Evolutionary conservation across 1,284 basidiomycete species (phyloP).

Genomic region (Cutaneotrichosporon cavernicola): DNA sequence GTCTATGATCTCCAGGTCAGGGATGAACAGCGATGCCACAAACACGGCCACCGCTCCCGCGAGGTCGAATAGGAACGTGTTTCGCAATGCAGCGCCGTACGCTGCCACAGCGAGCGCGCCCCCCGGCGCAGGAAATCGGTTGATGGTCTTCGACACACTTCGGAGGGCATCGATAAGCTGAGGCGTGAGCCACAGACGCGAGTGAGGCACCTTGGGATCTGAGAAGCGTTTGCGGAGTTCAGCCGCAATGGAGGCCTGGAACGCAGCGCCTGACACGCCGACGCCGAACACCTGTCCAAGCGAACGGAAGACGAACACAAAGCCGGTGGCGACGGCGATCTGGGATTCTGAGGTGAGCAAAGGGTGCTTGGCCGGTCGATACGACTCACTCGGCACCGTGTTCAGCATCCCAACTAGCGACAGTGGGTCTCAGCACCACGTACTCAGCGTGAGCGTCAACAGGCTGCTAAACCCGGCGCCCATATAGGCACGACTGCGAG

Average conservation of each 20-base stretch:
- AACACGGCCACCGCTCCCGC: slow-evolving; percentile 27
- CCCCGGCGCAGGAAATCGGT: slow-evolving; percentile 20
- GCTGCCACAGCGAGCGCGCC: slow-evolving; percentile 29
- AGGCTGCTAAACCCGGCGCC: slow-evolving; percentile 34
- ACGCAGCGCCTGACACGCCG: slow-evolving; percentile 33
- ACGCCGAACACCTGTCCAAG: slow-evolving; percentile 38
- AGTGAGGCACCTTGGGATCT: slow-evolving; percentile 20
- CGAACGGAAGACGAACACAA: slow-evolving; percentile 34
- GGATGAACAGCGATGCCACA: slow-evolving; percentile 23
- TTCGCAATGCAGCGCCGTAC: slow-evolving; percentile 26
- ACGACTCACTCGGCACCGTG: slow-evolving; percentile 28
- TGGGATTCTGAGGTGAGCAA: slow-evolving; percentile 20
- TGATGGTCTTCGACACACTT: slow-evolving; percentile 30
- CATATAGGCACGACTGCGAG: slow-evolving; percentile 32
- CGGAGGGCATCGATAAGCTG: slow-evolving; percentile 30
- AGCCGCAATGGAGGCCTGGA: slow-evolving; percentile 27
- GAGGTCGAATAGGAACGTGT: slow-evolving; percentile 33
- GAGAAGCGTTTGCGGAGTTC: slow-evolving; percentile 27
- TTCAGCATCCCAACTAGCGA: slow-evolving; percentile 33
- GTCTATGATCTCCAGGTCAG: neutral
- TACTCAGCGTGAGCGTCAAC: slow-evolving; percentile 31
- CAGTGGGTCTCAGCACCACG: slow-evolving; percentile 7
- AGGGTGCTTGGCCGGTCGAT: too few species aligned
- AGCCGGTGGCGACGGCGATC: slow-evolving; percentile 33
- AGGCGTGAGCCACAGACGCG: neutral